Conservation (phyloP, 805 yeast genomes). For the Saccharomycopsis amapae region DNA sequence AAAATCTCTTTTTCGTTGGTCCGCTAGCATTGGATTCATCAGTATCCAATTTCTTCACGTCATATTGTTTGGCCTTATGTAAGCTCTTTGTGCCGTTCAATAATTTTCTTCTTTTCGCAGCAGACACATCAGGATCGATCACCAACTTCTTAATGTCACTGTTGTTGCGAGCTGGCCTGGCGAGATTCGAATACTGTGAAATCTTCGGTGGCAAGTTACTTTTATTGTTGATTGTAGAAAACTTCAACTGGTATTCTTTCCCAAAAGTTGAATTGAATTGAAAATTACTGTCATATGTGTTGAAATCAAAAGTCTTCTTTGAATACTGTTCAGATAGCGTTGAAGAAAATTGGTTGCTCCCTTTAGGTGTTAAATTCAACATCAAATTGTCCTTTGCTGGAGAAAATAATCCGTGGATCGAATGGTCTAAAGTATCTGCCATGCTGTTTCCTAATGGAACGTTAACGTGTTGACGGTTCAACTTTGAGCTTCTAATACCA, state of each 20-base stretch:
- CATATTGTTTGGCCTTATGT: background rate
- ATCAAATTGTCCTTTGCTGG: conserved; percentile 8
- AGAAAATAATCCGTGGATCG: conserved; percentile 9
- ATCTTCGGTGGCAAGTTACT: background rate
- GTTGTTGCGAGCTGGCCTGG: background rate
- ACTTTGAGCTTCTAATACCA: conserved; percentile 13
- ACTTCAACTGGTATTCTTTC: background rate
- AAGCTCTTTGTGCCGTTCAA: conserved; percentile 25
- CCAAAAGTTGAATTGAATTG: background rate
- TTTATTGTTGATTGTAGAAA: background rate
- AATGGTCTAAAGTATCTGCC: background rate
- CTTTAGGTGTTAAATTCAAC: conserved; percentile 15
- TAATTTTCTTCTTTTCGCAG: conserved; percentile 36
- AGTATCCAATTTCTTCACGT: background rate
- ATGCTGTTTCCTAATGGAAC: background rate
- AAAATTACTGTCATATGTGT: background rate
- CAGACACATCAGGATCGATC: conserved; percentile 37
- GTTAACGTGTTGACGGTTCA: background rate
- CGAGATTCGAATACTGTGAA: no score
- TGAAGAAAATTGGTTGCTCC: conserved; percentile 2
- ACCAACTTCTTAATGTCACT: conserved; percentile 30
- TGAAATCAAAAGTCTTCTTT: conserved; percentile 8
- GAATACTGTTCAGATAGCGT: conserved; percentile 9
- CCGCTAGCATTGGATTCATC: background rate
- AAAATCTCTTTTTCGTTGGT: conserved; percentile 7